Percentiles rank a stretch among this genome's conserved stretches.
Evolutionary conservation across 257 asterid species (phyloP).

Genomic region (Solanum pimpinellifolium): DNA sequence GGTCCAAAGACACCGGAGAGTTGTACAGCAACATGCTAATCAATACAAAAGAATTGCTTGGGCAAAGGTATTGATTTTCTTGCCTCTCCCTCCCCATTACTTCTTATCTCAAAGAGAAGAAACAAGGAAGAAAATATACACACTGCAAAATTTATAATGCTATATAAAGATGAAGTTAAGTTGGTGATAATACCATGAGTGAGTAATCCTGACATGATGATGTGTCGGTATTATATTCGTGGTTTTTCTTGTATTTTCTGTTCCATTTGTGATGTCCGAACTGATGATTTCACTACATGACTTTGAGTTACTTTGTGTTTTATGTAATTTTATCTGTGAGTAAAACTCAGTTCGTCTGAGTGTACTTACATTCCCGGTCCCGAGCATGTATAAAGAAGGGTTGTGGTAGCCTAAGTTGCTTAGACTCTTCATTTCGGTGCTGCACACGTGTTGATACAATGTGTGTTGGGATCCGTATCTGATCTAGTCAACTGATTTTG

Average conservation of each 20-base stretch:
- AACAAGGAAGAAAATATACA: neutral
- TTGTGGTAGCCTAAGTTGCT: neutral
- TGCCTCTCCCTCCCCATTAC: neutral
- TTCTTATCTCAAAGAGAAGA: neutral
- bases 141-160: neutral
- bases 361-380: neutral
- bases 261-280: neutral
- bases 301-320: neutral
- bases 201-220: neutral
- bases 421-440: neutral
- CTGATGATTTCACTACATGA: too few species aligned
- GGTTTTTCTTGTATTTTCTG: neutral
- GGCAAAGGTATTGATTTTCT: conserved; percentile 57
- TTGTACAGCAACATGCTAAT: conserved; percentile 95
- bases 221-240: neutral
- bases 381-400: neutral
- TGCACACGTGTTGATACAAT: neutral
- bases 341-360: neutral
- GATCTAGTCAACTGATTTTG: neutral
- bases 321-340: neutral
- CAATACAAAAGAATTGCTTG: conserved; percentile 94
- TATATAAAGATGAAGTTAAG: neutral
- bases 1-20: conserved; percentile 97
- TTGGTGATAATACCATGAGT: neutral
- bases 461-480: neutral